A percentile compares a stretch with the other conserved stretches of the same genome.
Conservation (phyloP, 2,329 filamentous ascomycete species). For the Colletotrichum camelliae region DNA sequence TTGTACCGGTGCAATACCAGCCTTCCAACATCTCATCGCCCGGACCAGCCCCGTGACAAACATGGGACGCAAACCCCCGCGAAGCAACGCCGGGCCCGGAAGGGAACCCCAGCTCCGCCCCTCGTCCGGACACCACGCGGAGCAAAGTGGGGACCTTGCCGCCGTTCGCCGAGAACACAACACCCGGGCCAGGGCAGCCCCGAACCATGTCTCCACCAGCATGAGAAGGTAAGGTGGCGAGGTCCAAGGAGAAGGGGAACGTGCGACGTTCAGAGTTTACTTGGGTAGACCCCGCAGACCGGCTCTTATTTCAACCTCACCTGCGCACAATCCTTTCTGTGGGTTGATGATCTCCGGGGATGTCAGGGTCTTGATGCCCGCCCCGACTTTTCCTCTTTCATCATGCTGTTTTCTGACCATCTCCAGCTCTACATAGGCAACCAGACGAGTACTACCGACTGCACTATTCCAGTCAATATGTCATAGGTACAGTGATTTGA, state of each 20-base stretch:
- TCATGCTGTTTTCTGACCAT: too few species aligned
- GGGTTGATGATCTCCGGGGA: neutral
- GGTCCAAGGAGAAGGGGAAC: neutral
- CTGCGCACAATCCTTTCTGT: neutral
- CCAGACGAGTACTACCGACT: too few species aligned
- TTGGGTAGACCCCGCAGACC: neutral
- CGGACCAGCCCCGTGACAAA: accelerated
- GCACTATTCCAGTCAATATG: too few species aligned
- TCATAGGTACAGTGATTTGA: too few species aligned
- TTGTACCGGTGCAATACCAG: neutral
- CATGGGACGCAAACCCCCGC: accelerated
- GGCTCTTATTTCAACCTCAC: neutral
- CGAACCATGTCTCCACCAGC: neutral
- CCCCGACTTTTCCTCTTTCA: too few species aligned
- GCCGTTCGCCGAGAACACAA: neutral
- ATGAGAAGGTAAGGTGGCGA: accelerated
- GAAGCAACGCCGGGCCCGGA: neutral
- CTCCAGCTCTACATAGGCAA: too few species aligned
- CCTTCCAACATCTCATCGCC: neutral
- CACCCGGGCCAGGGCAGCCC: neutral
- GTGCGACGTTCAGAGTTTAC: neutral
- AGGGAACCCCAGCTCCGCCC: neutral
- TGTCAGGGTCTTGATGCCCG: too few species aligned
- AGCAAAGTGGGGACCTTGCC: neutral
- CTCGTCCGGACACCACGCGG: neutral